Percentiles rank a stretch among this genome's conserved stretches.
phyloP scores from a whole-genome alignment of 306 rosid genomes.

The Ormosia semicastrata region DNA sequence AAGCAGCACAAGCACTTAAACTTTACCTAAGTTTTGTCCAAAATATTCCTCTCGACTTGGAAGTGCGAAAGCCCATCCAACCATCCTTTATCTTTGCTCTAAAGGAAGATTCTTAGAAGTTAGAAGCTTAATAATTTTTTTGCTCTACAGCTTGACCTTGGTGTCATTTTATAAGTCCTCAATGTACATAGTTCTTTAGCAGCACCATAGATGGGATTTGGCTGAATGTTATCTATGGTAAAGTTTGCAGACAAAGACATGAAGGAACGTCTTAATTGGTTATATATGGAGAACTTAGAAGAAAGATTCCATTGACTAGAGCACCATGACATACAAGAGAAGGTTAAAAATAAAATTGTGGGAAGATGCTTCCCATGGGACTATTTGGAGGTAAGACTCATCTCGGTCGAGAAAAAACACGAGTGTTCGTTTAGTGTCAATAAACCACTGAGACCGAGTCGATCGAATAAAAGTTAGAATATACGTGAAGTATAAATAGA shows the following conservation, averaged over 20 bases:
- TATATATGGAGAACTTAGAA: constrained; percentile 40
- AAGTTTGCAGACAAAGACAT: constrained; percentile 47
- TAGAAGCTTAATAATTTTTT: constrained; percentile 24
- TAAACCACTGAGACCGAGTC: too few relatives aligned
- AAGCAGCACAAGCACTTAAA: too few relatives aligned
- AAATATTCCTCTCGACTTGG: constrained; percentile 57
- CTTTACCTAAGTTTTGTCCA: too few relatives aligned
- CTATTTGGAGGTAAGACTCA: constrained; percentile 62
- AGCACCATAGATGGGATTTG: background rate
- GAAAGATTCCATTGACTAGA: constrained; percentile 70
- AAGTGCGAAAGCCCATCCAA: constrained; percentile 46
- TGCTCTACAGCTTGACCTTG: constrained; percentile 31
- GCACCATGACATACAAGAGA: constrained; percentile 43
- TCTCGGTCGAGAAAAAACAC: too few relatives aligned
- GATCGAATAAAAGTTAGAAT: too few relatives aligned
- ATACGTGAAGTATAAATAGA: too few relatives aligned
- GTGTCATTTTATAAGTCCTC: constrained; percentile 32
- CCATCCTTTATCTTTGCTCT: constrained; percentile 38
- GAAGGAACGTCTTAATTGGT: constrained; percentile 33
- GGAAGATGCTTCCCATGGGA: constrained; percentile 63
- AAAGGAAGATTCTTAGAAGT: constrained; percentile 55
- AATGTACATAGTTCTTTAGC: constrained; percentile 26
- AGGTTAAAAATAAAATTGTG: constrained; percentile 16
- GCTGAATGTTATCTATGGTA: constrained; percentile 28
- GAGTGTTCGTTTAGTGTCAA: too few relatives aligned